Base-by-base conservation (phyloP, 179 eudicot genomes). In the Kewa caespitosa region DNA sequence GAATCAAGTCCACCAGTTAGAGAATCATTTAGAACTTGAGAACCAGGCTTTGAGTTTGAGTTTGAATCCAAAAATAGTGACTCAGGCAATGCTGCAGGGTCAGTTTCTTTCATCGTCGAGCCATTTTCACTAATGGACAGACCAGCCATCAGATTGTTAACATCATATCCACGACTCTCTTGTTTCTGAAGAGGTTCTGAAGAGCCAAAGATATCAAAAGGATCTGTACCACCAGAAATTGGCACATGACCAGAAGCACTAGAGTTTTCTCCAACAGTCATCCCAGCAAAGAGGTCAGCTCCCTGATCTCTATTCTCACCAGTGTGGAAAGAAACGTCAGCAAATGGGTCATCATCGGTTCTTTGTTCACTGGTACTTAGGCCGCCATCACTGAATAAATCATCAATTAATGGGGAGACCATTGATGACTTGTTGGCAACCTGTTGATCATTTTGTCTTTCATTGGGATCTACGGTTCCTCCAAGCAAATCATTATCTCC, bases 251-350 rank as follows among this genome's bases (percentile, higher is more conserved):
- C 74, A 74, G 76, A 46, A 77, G 75, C 46, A 66, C 72, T 86
- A 30, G 88, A 50, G 70, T 79, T 85, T 65, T 89, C 84, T 72
- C 88, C 95, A 76, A 84, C 79, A 73, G 79, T 78, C 90, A 86
- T 81, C 30, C 92, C 98, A n/a, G 95, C 89, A 85, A 93, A 93
- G 27, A 92, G 83, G 82, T 93, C 96, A 11, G 69, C 65, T 27
- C 65, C 83, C 67, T 76, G 84, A 59, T 84, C 89, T 74, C 81
- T 88, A n/a, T 84, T 75, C 22, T 84, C 87, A 54, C 74, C 80
- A 67, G 79, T 75, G 77, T 85, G 92, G 68, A 94, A 94, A 37
- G 97, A 90, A 42, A 94, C 97, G 83, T 92, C 98, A 42, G 97
- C 91, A 85, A 94, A 94, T 22, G 97, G 97, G 61, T 94, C 98